Base-by-base conservation (phyloP, 2,329 filamentous ascomycete species). In the Exophiala sideris region DNA sequence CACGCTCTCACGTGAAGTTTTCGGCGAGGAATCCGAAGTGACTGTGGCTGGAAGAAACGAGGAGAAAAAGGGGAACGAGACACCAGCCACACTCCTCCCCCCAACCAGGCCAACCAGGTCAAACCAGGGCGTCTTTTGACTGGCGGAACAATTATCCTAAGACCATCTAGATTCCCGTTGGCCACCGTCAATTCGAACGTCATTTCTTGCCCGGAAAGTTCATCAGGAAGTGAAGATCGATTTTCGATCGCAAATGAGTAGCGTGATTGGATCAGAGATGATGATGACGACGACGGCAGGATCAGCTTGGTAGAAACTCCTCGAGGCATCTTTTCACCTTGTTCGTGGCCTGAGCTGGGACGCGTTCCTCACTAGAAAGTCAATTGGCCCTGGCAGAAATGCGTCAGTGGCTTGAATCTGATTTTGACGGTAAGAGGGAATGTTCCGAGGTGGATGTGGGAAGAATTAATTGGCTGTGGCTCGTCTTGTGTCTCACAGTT, bases 331-430 rank as follows among this genome's bases (percentile, higher is more conserved):
- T 29, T 29, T 29, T 29, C 7, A 5, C 24, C 24, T 5, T 29
- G 24, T 5, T 29, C 24, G 24, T 29, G 24, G 24, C 24, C 24
- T 29, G 24, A 29, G 24, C 5, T 29, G 24, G 7, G 24, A 29
- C 24, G 24, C 24, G 24, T 29, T 29, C 24, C 24, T 29, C 40
- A 10, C 44, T 46, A 34, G 16, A 33, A 35, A 46, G 24, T 29
- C 24, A 39, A 38, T 38, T 38, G 45, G 14, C 34, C 18, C 10
- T 21, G 32, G 21, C 34, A 33, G 1, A 20, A 18, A n/a, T 29
- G 38, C 48, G 48, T 50, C 38, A 50, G 38, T 44, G 48, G 48
- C 48, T 50, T 50, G 48, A 8, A 29, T 29, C 5, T 8, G 5
- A 29, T 29, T 29, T 29, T 29, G 5, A 29, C 24, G 24, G 24